phyloP scores from a whole-genome alignment of 2,329 filamentous ascomycete species.

The Gnomoniopsis sp. region DNA sequence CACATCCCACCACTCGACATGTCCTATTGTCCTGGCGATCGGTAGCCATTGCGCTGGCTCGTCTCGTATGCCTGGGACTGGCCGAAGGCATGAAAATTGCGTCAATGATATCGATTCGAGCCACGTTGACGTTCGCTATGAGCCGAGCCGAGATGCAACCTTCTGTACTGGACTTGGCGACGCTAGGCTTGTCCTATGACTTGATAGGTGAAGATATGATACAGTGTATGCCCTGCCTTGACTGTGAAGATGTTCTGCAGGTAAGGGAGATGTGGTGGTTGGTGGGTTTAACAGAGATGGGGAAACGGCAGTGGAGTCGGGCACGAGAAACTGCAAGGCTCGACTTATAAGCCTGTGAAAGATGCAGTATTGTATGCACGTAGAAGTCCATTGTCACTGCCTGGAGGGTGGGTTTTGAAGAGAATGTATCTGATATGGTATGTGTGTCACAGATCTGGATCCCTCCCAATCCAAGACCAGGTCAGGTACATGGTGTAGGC shows the following conservation, averaged over 20 bases:
- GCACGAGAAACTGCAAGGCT: conserved; percentile 6
- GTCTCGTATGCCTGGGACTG: background rate
- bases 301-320: conserved; percentile 4
- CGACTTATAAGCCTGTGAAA: conserved; percentile 10
- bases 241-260: conserved; percentile 10
- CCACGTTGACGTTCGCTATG: background rate
- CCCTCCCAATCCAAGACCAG: background rate
- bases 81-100: background rate
- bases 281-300: background rate
- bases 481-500: background rate
- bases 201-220: conserved; percentile 3
- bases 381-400: conserved; percentile 8
- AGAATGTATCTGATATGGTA: background rate
- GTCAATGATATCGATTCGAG: conserved; percentile 1
- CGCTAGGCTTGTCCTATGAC: background rate
- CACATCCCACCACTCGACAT: conserved; percentile 4
- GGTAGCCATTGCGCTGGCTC: conserved; percentile 3
- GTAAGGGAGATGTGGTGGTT: conserved; percentile 1
- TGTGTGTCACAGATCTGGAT: conserved; percentile 8
- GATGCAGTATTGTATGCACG: background rate
- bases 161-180: background rate
- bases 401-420: background rate
- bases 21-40: background rate
- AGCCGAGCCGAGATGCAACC: background rate
- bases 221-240: conserved; percentile 1